Base-by-base conservation (phyloP, 2,329 filamentous ascomycete genomes). In the Ophiosphaerella herpotricha region DNA sequence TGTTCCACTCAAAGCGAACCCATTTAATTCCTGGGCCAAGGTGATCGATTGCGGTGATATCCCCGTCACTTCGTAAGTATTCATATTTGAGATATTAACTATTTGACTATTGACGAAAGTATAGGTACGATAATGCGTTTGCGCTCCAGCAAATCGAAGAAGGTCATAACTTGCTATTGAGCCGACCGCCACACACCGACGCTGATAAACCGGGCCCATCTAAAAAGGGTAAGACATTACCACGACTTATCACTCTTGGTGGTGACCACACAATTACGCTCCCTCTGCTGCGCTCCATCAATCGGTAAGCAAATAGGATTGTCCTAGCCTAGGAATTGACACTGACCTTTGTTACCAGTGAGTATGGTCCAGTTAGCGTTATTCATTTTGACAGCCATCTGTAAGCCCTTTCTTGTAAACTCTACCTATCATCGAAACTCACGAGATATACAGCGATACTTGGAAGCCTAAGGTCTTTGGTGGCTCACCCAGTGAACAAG, bases 381-480 rank as follows among this genome's bases (percentile, higher is more conserved):
- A 83, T 86, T 50, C 83, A 86, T 68, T 85, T 86, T 63, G 83
- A 85, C 66, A 82, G 78, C 40, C 83, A 85, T 66, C 73, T 85
- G 72, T 79, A 70, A 66, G 72, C 76, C 43, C 76, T 21, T 21
- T 21, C 18, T 24, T n/a, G 26, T 31, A 5, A 23, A 11, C 7
- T 8, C 13, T 6, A 23, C 32, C 4, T 7, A 9, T 23, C 2
- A 6, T 11, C 9, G 7, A 41, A 7, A 5, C 29, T 16, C 24
- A 79, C 14, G 26, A 12, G 9, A 16, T 9, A 32, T 51, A 24
- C 39, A 75, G 64, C 4, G 81, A 82, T 56, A 80, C 81, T 64
- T 90, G 89, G 89, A 85, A 83, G 50, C 91, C 90, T 37, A 93
- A 93, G 70, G 90, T 94, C 23, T 95, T 95, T 62, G 90, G 91